Evolutionary conservation across 495 filamentous ascomycete genomes (phyloP), one percentile per base, ranked within the genome.

Genomic region (Melanomma pulvis-pyrius): DNA sequence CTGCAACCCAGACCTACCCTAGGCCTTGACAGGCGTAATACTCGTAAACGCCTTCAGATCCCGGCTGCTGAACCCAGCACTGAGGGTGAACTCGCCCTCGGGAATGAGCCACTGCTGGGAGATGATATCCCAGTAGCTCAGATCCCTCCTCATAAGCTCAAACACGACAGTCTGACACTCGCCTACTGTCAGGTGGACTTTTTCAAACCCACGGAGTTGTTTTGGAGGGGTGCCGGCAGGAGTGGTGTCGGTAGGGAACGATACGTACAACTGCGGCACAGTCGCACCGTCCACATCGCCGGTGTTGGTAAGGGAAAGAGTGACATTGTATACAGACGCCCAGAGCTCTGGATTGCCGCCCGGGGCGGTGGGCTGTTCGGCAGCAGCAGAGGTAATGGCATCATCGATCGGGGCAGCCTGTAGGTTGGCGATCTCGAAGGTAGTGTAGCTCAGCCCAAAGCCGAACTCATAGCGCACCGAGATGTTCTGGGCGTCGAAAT

Each of bases 151-250:
- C 32, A 72, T 68, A 49, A 88, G 63, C 13, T 73, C 71, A 61
- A 86, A 84, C 0, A 73, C 78, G 0, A 81, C 80, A 1, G 63
- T 79, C 17, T 74, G 70, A 15, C 69, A 76, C 49, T 78, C 75
- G n/a, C 80, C 82, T 0, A 76, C 59, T n/a, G 71, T 68, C 1
- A 88, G 62, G n/a, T 66, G 68, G 12, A 82, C 61, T 77, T 86
- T 87, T 56, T 78, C 74, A 55, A 87, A 87, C 8, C 84, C 84
- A 11, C 86, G 76, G 46, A 88, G 77, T 69, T 83, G 83, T 68
- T 72, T 78, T 8, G 73, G 77, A 41, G 79, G 84, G 6, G 41
- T 64, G 22, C 46, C 66, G 24, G 64, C 64, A 5, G 61, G 61
- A 0, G 32, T 58, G 6, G 77, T 76, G 26, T 57, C 60, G 8